Evolutionary conservation across 2,329 filamentous ascomycete genomes (phyloP), one percentile per base, ranked within the genome.

Genomic region (Paradendryphiella salina): DNA sequence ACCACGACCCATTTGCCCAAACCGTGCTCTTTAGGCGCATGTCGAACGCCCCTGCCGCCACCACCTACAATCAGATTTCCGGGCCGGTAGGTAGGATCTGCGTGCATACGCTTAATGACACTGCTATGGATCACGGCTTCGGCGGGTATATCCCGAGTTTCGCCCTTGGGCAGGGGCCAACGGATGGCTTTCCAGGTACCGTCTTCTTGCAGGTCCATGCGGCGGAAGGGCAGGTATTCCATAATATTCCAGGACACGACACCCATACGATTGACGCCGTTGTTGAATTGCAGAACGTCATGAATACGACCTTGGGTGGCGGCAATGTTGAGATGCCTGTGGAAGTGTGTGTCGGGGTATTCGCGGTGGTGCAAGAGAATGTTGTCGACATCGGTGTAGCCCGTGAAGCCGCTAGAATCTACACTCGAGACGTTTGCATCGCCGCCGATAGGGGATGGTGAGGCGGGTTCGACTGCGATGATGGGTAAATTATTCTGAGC

Each of bases 11-110:
- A 93, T 11, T 88, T 81, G 0, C 89, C 89, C 43, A 85, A 89
- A 0, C 87, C 88, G 50, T 81, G 73, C 21, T 84, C 73, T 5
- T 78, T 64, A 0, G 86, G 84, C 1, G 89, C 89, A 7, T 63
- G 74, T 20, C 82, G 78, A 1, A 84, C 77, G 0, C 89, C 89
- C 23, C 89, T 77, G 0, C 89, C 89, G 13, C 89, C 89, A 1
- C 89, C 89, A 0, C 89, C 89, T 2, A 92, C 73, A 53, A 94
- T 90, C 45, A 94, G 70, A 54, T 94, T 94, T 0, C 89, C 89
- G 0, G 89, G 89, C 0, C 89, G 79, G 63, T 93, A 94, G 0
- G 61, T 75, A 1, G 77, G 67, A 52, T 91, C 81, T 6, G 75
- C 71, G 38, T 83, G 71, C 84, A 94, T 87, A 5, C 89, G 81